Evolutionary conservation across 2,329 filamentous ascomycete genomes (phyloP), one percentile per base, ranked within the genome.

Genomic region (Didymella keratinophila): DNA sequence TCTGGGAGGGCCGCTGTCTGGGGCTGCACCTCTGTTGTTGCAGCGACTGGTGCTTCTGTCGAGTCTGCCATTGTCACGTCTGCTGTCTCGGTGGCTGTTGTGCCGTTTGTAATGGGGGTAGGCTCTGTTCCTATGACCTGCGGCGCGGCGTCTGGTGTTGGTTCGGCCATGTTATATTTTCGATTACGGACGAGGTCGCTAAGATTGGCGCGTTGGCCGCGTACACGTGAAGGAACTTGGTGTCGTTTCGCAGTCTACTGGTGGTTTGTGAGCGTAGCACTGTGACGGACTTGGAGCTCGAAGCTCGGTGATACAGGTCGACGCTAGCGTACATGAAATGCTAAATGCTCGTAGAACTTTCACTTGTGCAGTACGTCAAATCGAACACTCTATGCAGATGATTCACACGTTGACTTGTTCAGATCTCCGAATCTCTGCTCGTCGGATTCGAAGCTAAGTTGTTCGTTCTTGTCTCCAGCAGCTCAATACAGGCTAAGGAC

Each of bases 71-170:
- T 28, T 50, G 47, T 41, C 1, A 67, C 60, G 46, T 76, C 73
- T 57, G 60, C 49, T 46, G 58, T 25, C 51, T 61, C 57, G 11
- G 53, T 46, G 14, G 46, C 36, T 46, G 46, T 46, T 5, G 42
- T 48, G 53, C 71, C 71, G 39, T 74, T 71, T 52, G 64, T 58
- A 44, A 68, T 54, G 21, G 67, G 61, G 39, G 58, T 52, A 12
- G 64, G 45, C 25, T 63, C 62, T 43, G 63, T 42, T 39, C 70
- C 68, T 44, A 60, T 21, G 56, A 56, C 52, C 60, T 68, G 65
- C 16, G 58, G 57, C 37, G 57, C 42, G 5, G 62, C 58, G 23
- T 62, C 61, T 37, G 63, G 56, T 8, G 59, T 60, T 1, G 64
- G 62, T 46, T 71, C 68, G 39, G 68, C 41, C 69, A 71, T 68